Evolutionary conservation across 495 filamentous ascomycete species (phyloP).

Genomic region (Neurospora cerealis): DNA sequence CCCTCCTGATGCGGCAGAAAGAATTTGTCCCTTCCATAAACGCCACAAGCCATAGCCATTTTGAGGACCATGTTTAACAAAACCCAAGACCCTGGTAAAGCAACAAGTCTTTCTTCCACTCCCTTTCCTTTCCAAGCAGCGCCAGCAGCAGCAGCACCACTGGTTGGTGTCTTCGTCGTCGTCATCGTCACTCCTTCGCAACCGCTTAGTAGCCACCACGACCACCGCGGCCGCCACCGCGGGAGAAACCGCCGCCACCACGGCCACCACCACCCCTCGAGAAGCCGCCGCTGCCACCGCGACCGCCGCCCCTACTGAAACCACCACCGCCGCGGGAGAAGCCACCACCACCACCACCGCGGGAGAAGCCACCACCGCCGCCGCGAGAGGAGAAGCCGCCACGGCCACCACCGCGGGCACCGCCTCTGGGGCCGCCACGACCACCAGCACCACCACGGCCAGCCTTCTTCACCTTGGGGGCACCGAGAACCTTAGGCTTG

Average conservation of each 20-base stretch:
- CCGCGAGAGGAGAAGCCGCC: slow-evolving; percentile 36
- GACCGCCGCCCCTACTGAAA: slow-evolving; percentile 10
- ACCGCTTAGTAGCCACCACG: slow-evolving; percentile 8
- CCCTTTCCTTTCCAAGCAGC: neutral
- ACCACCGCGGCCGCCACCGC: slow-evolving; percentile 12
- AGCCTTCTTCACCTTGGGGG: slow-evolving; percentile 48
- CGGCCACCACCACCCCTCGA: slow-evolving; percentile 17
- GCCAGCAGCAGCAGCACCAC: neutral
- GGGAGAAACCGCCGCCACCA: slow-evolving; percentile 12
- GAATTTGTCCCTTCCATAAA: neutral
- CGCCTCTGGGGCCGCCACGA: slow-evolving; percentile 33
- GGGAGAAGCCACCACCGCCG: slow-evolving; percentile 30
- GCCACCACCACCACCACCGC: slow-evolving; percentile 24
- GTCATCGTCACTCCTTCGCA: neutral
- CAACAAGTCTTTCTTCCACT: neutral
- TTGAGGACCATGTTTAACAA: neutral
- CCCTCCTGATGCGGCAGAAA: neutral
- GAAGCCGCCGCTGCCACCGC: slow-evolving; percentile 12
- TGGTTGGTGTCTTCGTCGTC: neutral
- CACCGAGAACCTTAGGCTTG: slow-evolving; percentile 56
- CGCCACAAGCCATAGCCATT: neutral
- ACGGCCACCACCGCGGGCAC: slow-evolving; percentile 36
- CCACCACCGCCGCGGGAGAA: slow-evolving; percentile 34
- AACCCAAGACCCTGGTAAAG: neutral
- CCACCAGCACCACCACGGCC: slow-evolving; percentile 34